phyloP scores from a whole-genome alignment of 2,329 filamentous ascomycete genomes.

The Macroventuria anomochaeta region DNA sequence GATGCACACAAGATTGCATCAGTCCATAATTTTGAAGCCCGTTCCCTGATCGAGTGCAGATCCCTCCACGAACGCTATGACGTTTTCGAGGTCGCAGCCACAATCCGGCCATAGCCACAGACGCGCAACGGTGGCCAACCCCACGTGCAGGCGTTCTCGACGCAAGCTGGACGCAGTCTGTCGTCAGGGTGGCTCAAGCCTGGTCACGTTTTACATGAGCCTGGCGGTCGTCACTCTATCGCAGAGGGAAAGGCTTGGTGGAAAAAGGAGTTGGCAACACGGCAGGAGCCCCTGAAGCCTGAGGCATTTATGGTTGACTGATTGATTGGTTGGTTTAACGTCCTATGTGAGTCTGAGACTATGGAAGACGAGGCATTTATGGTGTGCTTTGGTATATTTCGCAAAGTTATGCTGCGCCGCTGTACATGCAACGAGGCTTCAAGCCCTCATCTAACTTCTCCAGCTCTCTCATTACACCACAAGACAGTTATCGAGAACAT shows the following conservation, averaged over 20 bases:
- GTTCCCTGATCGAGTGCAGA: constrained; percentile 34
- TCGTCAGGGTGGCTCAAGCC: constrained; percentile 23
- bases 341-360: too few relatives aligned
- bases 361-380: too few relatives aligned
- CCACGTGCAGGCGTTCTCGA: constrained; percentile 26
- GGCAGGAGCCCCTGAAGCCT: constrained; percentile 5
- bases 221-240: not conserved
- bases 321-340: too few relatives aligned
- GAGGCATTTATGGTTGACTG: constrained; percentile 4
- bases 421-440: constrained; percentile 1
- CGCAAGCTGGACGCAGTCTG: not conserved
- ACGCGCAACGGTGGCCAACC: not conserved
- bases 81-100: constrained; percentile 29
- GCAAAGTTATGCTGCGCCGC: constrained; percentile 12
- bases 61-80: constrained; percentile 27
- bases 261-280: not conserved
- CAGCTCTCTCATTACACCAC: too few relatives aligned
- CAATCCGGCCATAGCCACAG: constrained; percentile 18
- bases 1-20: constrained; percentile 24
- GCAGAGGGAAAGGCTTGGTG: not conserved
- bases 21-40: constrained; percentile 31
- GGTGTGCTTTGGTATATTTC: too few relatives aligned
- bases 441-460: not conserved
- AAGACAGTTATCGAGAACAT: too few relatives aligned
- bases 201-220: constrained; percentile 5